Conservation (phyloP, 75 land plant genomes). For the Sequoia sempervirens region DNA sequence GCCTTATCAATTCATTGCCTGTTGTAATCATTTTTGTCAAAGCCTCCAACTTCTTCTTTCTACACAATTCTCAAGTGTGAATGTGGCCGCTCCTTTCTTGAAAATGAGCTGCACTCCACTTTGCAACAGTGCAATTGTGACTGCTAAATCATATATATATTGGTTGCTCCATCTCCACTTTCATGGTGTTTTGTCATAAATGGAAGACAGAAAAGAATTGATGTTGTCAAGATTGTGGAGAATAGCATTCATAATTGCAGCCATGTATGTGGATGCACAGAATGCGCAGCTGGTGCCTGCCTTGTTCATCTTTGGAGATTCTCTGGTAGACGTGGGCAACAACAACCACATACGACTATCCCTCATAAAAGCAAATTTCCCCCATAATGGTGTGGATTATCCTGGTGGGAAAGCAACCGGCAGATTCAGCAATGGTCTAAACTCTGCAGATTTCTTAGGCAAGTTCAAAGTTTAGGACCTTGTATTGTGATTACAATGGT, state of each 20-base stretch:
- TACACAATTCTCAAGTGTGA: too few species aligned
- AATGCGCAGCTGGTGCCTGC: slow-evolving; percentile 33
- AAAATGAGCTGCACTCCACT: too few species aligned
- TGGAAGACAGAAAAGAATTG: neutral
- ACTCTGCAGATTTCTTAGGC: slow-evolving; percentile 60
- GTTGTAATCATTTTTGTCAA: too few species aligned
- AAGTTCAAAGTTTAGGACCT: neutral
- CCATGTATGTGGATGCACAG: neutral
- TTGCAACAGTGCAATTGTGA: too few species aligned
- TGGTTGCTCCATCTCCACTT: too few species aligned
- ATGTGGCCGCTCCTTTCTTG: too few species aligned
- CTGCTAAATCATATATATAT: too few species aligned
- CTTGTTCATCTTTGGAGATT: slow-evolving; percentile 55
- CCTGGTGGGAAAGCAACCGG: slow-evolving; percentile 42
- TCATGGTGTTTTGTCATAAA: neutral
- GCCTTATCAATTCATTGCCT: too few species aligned
- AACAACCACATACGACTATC: slow-evolving; percentile 39
- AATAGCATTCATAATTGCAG: neutral
- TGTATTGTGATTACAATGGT: neutral
- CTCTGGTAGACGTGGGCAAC: slow-evolving; percentile 63
- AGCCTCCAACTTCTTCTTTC: too few species aligned
- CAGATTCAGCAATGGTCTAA: slow-evolving; percentile 58
- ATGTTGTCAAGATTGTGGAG: neutral
- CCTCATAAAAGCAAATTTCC: slow-evolving; percentile 37
- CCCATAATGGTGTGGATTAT: slow-evolving; percentile 53